Evolutionary conservation across 495 filamentous ascomycete genomes (phyloP).

Genomic region (Xylaria nigripes): DNA sequence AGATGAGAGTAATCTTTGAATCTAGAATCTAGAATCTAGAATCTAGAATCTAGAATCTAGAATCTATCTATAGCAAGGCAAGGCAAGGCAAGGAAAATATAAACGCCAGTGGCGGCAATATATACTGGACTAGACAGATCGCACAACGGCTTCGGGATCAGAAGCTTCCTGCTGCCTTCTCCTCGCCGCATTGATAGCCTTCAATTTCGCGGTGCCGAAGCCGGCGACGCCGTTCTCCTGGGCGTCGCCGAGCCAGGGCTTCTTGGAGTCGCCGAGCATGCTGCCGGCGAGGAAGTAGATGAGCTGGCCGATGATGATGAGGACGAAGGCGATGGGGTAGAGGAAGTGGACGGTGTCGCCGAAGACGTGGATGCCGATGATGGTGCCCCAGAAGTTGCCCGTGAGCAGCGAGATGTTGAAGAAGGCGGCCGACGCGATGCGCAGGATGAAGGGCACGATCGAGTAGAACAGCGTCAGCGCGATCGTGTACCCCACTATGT

Average conservation of each 20-base stretch:
- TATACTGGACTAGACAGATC: too few relatives aligned
- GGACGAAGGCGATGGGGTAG: constrained; percentile 91
- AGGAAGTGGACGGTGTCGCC: constrained; percentile 72
- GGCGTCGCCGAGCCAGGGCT: constrained; percentile 85
- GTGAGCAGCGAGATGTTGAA: constrained; percentile 94
- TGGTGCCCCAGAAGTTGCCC: constrained; percentile 93
- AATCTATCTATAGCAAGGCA: too few relatives aligned
- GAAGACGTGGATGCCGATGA: constrained; percentile 83
- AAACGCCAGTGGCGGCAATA: too few relatives aligned
- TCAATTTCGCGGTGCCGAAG: constrained; percentile 78
- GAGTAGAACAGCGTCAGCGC: constrained; percentile 79
- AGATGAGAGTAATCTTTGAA: too few relatives aligned
- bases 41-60: too few relatives aligned
- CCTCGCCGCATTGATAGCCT: constrained; percentile 52
- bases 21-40: too few relatives aligned
- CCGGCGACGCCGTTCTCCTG: constrained; percentile 78
- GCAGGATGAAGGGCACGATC: constrained; percentile 75
- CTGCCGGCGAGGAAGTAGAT: constrained; percentile 75
- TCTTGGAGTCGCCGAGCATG: constrained; percentile 76
- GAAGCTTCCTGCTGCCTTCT: constrained; percentile 18
- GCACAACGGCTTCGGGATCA: neutral
- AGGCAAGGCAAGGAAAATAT: too few relatives aligned
- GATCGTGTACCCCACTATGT: constrained; percentile 80
- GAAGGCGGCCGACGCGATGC: constrained; percentile 83
- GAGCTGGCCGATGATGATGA: constrained; percentile 75